Conservation (phyloP, 2,329 filamentous ascomycete genomes). For the Ophiostoma montium region DNA sequence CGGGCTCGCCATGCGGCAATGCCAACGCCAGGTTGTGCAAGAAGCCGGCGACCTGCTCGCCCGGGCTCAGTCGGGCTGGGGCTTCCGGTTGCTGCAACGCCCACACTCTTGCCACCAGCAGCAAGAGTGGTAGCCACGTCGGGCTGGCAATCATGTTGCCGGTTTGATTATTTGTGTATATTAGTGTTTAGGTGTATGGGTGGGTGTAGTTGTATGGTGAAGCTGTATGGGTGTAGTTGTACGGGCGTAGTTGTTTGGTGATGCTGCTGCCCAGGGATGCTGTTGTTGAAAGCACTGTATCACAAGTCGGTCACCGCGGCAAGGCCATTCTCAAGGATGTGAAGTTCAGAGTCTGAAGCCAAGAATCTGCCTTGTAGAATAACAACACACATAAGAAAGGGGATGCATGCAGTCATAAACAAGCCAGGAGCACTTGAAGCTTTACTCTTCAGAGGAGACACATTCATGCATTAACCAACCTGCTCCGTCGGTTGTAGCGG, state of each 20-base stretch:
- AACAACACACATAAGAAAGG: constrained; percentile 11
- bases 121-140: neutral
- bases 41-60: neutral
- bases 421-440: no score
- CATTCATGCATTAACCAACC: neutral
- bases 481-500: no score
- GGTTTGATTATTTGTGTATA: neutral
- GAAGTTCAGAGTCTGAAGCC: neutral
- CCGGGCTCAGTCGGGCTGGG: neutral
- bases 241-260: neutral
- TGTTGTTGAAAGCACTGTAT: no score
- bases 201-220: neutral
- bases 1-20: neutral
- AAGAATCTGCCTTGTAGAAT: constrained; percentile 1
- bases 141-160: neutral
- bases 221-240: neutral
- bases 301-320: no score
- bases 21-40: constrained; percentile 2
- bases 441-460: neutral
- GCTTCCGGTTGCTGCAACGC: neutral
- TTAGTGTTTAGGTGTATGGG: neutral
- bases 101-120: neutral
- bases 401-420: neutral
- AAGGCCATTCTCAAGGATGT: neutral
- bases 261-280: no score